Conservation (phyloP, 768 basidiomycete species). For the Pleurotus eryngii region DNA sequence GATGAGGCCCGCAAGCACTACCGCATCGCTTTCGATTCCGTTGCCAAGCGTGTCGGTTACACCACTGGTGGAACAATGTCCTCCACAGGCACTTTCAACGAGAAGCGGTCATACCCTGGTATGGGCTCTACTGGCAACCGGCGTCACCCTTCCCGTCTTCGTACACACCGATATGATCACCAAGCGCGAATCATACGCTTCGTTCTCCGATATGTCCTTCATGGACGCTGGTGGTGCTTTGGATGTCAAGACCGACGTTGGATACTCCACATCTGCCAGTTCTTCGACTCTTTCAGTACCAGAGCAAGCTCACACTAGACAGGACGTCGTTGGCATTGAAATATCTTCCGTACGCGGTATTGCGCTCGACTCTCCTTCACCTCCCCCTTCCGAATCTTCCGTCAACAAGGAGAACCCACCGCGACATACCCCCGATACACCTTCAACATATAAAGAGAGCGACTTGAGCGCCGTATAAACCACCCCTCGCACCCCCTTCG, state of each 20-base stretch:
- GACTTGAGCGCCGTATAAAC: slow-evolving; percentile 14
- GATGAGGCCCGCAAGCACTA: slow-evolving; percentile 59
- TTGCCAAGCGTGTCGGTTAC: slow-evolving; percentile 36
- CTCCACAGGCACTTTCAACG: slow-evolving; percentile 16
- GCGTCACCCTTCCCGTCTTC: slow-evolving; percentile 37
- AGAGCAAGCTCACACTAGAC: slow-evolving; percentile 20
- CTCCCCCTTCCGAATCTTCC: slow-evolving; percentile 11
- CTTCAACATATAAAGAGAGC: slow-evolving; percentile 9
- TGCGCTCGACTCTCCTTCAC: slow-evolving; percentile 3
- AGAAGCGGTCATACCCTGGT: slow-evolving; percentile 16
- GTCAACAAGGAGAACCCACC: slow-evolving; percentile 12
- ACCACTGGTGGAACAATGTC: slow-evolving; percentile 18
- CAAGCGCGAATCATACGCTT: slow-evolving; percentile 47
- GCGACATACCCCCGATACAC: slow-evolving; percentile 17
- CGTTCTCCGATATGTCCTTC: slow-evolving; percentile 44
- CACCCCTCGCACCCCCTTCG: neutral
- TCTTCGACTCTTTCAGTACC: slow-evolving; percentile 27
- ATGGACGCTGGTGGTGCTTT: slow-evolving; percentile 36
- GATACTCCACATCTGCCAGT: slow-evolving; percentile 30
- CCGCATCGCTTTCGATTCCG: slow-evolving; percentile 30
- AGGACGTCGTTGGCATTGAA: slow-evolving; percentile 25
- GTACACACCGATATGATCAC: slow-evolving; percentile 41
- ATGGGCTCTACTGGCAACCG: slow-evolving; percentile 27
- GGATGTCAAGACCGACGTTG: slow-evolving; percentile 30
- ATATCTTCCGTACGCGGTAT: slow-evolving; percentile 24